phyloP scores from a whole-genome alignment of 2,329 filamentous ascomycete species.

The Triangularia setosa region DNA sequence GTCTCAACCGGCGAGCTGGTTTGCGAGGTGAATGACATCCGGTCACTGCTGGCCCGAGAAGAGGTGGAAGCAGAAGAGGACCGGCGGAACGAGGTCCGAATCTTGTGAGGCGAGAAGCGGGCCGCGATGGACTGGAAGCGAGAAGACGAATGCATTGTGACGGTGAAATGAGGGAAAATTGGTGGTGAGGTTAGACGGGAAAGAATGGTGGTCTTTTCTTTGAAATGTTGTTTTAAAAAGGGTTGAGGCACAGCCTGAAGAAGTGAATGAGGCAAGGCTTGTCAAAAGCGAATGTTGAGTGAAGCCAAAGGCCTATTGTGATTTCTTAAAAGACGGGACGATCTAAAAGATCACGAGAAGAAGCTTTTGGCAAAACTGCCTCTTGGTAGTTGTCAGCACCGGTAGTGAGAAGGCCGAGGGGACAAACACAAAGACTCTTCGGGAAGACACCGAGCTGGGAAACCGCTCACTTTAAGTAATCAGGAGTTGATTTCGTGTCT shows the following conservation, averaged over 20 bases:
- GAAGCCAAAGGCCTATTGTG: background rate
- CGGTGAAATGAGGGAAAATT: conserved; percentile 3
- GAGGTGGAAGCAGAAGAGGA: conserved; percentile 41
- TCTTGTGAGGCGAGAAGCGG: conserved; percentile 46
- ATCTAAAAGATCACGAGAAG: conserved; percentile 20
- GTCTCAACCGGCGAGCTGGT: conserved; percentile 44
- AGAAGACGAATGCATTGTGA: conserved; percentile 42
- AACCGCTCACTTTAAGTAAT: conserved; percentile 18
- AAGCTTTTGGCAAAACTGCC: background rate
- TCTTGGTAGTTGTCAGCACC: conserved; percentile 9
- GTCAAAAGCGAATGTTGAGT: background rate
- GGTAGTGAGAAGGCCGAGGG: conserved; percentile 8
- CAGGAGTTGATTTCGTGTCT: conserved; percentile 1
- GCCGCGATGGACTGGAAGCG: conserved; percentile 48
- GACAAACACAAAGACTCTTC: conserved; percentile 4
- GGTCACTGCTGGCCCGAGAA: conserved; percentile 38
- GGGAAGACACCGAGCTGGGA: background rate
- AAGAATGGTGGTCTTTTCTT: conserved; percentile 8
- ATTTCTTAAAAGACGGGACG: conserved; percentile 17
- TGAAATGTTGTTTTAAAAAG: background rate
- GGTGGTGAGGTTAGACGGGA: conserved; percentile 9
- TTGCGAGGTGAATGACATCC: conserved; percentile 41
- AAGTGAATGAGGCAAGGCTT: conserved; percentile 9
- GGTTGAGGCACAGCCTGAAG: conserved; percentile 15
- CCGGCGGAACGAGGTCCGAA: conserved; percentile 53